Percentiles rank a stretch among this genome's conserved stretches.
Evolutionary conservation across 1,284 basidiomycete genomes (phyloP).

Genomic region (Cryptococcus hybrid): DNA sequence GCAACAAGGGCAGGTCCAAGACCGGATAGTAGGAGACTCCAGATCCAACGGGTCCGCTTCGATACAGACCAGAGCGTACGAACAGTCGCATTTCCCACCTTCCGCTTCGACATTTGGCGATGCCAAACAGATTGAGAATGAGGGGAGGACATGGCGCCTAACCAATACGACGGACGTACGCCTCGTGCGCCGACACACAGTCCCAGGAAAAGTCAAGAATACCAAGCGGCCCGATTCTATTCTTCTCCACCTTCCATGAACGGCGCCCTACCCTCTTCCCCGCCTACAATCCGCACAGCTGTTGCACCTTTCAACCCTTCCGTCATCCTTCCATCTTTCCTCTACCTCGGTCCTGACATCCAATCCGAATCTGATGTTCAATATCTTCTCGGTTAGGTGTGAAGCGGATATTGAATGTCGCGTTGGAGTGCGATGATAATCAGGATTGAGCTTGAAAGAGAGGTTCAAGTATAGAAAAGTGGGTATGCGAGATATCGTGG

Average conservation of each 20-base stretch:
- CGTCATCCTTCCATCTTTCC: conserved; percentile 82
- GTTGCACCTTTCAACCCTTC: conserved; percentile 65
- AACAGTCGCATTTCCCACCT: conserved; percentile 29
- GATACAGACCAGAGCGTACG: conserved; percentile 24
- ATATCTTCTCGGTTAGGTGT: conserved; percentile 74
- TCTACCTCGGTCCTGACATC: conserved; percentile 90
- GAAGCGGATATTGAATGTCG: conserved; percentile 85
- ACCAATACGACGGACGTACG: not conserved
- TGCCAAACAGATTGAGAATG: conserved; percentile 9
- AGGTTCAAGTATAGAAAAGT: conserved; percentile 79
- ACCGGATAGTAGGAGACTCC: no score
- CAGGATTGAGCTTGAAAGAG: conserved; percentile 62
- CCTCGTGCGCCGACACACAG: not conserved
- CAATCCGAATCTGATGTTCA: conserved; percentile 68
- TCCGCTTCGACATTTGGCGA: conserved; percentile 34
- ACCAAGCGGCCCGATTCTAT: not conserved
- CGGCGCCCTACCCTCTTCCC: not conserved
- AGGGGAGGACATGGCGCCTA: conserved; percentile 8
- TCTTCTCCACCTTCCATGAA: not conserved
- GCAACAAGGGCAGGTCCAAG: no score
- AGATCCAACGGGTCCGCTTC: conserved; percentile 9
- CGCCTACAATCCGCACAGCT: not conserved
- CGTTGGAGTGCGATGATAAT: conserved; percentile 83
- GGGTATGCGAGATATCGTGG: conserved; percentile 91
- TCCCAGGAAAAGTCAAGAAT: not conserved